Conservation (phyloP, 2,329 filamentous ascomycete species). For the Cordyceps tenuipes region DNA sequence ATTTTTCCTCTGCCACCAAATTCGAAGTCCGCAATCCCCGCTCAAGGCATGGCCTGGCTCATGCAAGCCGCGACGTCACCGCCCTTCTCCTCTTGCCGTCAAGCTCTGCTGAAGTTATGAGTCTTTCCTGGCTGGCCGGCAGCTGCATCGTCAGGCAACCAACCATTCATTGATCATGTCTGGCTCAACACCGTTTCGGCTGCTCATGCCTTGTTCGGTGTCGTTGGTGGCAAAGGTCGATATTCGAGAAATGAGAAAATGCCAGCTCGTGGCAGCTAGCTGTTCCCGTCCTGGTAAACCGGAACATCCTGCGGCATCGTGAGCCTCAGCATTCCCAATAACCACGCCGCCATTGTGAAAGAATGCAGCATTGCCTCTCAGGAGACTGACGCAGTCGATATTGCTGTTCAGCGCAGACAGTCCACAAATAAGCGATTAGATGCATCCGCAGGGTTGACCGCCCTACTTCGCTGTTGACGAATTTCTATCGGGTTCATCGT, state of each 20-base stretch:
- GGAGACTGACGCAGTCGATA: background rate
- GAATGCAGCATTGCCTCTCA: no score
- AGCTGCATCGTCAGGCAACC: background rate
- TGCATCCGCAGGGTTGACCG: background rate
- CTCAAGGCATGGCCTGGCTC: background rate
- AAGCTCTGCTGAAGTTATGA: background rate
- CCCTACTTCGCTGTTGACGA: background rate
- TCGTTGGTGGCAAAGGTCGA: no score
- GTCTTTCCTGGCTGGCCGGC: background rate
- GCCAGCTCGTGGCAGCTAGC: no score
- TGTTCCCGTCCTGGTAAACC: no score
- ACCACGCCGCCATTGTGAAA: no score
- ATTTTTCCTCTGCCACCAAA: background rate
- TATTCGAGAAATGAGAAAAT: no score
- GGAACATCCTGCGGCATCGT: no score
- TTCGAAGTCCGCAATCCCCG: background rate
- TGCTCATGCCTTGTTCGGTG: no score
- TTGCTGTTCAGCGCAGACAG: background rate
- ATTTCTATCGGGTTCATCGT: background rate
- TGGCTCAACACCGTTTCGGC: no score
- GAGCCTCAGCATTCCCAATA: no score
- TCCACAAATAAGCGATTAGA: background rate
- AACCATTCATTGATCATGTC: no score
- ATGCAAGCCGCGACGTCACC: background rate
- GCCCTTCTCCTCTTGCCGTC: background rate